Conservation (phyloP, 805 yeast species). For the Myxozyma melibiosi region DNA sequence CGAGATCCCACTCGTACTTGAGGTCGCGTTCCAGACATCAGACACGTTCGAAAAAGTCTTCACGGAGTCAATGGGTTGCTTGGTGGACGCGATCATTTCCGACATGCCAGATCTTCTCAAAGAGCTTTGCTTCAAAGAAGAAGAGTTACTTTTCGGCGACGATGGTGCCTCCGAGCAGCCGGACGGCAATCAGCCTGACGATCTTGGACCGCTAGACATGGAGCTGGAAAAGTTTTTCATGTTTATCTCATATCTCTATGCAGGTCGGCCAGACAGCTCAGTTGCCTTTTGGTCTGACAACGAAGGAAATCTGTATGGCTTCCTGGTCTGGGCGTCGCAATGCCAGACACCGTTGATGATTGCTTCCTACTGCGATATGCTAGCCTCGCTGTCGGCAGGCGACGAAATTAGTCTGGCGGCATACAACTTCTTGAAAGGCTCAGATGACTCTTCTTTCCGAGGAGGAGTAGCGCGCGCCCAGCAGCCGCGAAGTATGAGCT, state of each 20-base stretch:
- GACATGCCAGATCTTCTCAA: conserved; percentile 46
- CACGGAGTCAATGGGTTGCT: conserved; percentile 32
- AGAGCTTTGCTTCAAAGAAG: conserved; percentile 46
- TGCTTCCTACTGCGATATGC: conserved; percentile 76
- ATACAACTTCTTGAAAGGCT: conserved; percentile 49
- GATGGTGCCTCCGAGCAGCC: conserved; percentile 47
- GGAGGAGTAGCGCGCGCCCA: conserved; percentile 28
- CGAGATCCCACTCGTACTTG: conserved; percentile 8
- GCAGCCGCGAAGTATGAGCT: conserved; percentile 47
- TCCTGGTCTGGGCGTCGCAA: conserved; percentile 84
- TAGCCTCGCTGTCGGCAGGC: conserved; percentile 74
- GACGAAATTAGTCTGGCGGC: conserved; percentile 55
- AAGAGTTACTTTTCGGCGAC: conserved; percentile 39
- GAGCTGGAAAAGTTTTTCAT: conserved; percentile 87
- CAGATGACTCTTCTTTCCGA: conserved; percentile 17
- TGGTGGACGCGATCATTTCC: conserved; percentile 40
- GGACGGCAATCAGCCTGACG: conserved; percentile 33
- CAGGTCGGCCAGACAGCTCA: conserved; percentile 60
- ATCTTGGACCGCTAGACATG: conserved; percentile 44
- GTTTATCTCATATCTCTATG: conserved; percentile 68
- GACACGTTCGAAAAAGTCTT: conserved; percentile 19
- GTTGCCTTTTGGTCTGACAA: conserved; percentile 67
- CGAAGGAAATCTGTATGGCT: conserved; percentile 70
- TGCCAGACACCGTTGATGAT: conserved; percentile 73
- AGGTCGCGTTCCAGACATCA: conserved; percentile 1